Evolutionary conservation across 345 rosid species (phyloP).

Genomic region (Acer yangbiense): DNA sequence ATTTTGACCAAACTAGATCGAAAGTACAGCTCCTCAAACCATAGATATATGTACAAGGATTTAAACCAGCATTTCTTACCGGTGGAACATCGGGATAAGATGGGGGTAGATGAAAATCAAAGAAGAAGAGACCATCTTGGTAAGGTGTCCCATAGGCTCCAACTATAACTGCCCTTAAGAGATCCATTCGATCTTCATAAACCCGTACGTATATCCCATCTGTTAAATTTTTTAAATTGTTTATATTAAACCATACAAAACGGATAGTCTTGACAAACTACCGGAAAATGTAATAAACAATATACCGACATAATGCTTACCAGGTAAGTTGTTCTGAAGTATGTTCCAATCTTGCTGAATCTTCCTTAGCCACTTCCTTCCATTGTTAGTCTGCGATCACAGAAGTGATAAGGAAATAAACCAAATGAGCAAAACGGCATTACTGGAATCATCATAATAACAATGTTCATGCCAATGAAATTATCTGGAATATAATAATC

Average conservation of each 20-base stretch:
- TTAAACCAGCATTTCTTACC: conserved; percentile 43
- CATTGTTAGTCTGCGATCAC: conserved; percentile 61
- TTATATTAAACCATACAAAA: conserved; percentile 10
- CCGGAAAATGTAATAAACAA: conserved; percentile 7
- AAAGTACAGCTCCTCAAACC: not conserved
- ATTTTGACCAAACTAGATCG: not conserved
- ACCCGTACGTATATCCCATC: conserved; percentile 89
- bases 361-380: conserved; percentile 92
- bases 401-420: conserved; percentile 2
- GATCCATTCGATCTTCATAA: conserved; percentile 96
- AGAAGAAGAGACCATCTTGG: conserved; percentile 98
- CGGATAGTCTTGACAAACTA: not conserved
- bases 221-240: conserved; percentile 29
- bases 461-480: not conserved
- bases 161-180: conserved; percentile 82
- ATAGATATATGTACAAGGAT: not conserved
- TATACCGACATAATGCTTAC: conserved; percentile 41
- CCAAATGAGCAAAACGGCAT: conserved; percentile 2
- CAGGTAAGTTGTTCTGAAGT: conserved; percentile 96
- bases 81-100: conserved; percentile 91
- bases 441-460: not conserved
- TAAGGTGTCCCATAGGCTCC: conserved; percentile 99
- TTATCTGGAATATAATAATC: not conserved
- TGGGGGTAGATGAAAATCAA: conserved; percentile 90
- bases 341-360: conserved; percentile 98